Base-by-base conservation (phyloP, 306 rosid species). In the Pterocarpus macrocarpus region DNA sequence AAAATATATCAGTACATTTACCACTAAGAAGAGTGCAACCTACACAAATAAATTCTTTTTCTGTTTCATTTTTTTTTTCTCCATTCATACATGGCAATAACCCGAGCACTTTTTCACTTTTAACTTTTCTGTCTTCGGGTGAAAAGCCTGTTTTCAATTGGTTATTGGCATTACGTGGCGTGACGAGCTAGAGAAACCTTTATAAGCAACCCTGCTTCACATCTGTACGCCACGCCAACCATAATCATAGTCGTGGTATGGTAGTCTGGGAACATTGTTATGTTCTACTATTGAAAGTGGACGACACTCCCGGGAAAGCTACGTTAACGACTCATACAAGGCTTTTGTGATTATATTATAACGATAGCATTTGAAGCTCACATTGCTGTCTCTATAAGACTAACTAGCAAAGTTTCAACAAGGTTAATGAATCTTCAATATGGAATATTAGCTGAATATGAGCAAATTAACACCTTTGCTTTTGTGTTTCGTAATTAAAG, bases 201-300 rank as follows among this genome's bases (percentile, higher is more conserved):
- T 66, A 84, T 84, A 79, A 74, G 84, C 69, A 74, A 64, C 69
- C 58, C 78, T 69, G 84, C 82, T 69, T 84, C 69, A 80, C 84
- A 75, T 14, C 71, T 39, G 64, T 65, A 53, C 17, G 67, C 75
- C 50, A 81, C n/a, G 55, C 41, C 9, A 83, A 73, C 30, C 55
- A 49, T 52, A 2, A 69, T 80, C 65, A 43, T 44, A 12, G 56
- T 41, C 5, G 7, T 14, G 32, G 74, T 71, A 79, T 64, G 78
- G 81, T 14, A 65, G 41, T 28, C 32, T 16, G 59, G 7, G n/a
- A 50, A 79, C 77, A 17, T 43, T 58, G 61, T 32, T 43, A 57
- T 55, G 39, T 78, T 64, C 45, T 63, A 28, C 35, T 9, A 59
- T 0, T 16, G 52, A 66, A 77, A 70, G 38, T 49, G 62, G 44